Evolutionary conservation across 768 basidiomycete genomes (phyloP).

Genomic region (Ramaria sp.): DNA sequence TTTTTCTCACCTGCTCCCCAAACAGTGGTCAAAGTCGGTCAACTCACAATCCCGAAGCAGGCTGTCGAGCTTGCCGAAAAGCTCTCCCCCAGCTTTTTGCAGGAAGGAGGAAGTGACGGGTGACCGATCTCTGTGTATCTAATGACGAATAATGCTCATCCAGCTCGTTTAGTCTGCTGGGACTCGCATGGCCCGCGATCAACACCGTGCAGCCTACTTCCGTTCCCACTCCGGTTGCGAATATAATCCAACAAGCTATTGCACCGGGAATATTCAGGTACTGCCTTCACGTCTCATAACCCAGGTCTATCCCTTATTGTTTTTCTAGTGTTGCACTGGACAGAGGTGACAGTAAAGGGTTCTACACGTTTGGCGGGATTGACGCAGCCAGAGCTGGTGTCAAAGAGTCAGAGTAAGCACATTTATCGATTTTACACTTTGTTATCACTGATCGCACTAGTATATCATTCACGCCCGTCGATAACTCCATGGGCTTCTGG

Average conservation of each 20-base stretch:
- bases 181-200: slow-evolving; percentile 27
- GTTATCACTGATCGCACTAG: neutral
- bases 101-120: slow-evolving; percentile 25
- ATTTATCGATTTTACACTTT: neutral
- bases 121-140: neutral
- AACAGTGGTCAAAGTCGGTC: slow-evolving; percentile 5
- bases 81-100: slow-evolving; percentile 24
- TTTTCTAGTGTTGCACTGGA: slow-evolving; percentile 22
- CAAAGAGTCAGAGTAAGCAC: neutral
- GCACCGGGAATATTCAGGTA: slow-evolving; percentile 3
- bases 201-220: slow-evolving; percentile 27
- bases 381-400: slow-evolving; percentile 18
- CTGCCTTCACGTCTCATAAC: neutral
- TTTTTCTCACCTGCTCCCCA: too few relatives aligned
- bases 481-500: slow-evolving; percentile 30
- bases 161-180: slow-evolving; percentile 19
- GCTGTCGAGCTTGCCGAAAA: slow-evolving; percentile 28
- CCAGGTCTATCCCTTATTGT: too few relatives aligned
- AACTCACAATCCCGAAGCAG: slow-evolving; percentile 23
- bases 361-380: slow-evolving; percentile 31
- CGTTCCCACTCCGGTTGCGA: slow-evolving; percentile 29
- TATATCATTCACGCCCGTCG: slow-evolving; percentile 4
- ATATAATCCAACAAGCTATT: slow-evolving; percentile 26
- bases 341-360: slow-evolving; percentile 25
- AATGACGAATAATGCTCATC: neutral